Conservation (phyloP, 345 rosid species). For the Euphorbia tirucalli region DNA sequence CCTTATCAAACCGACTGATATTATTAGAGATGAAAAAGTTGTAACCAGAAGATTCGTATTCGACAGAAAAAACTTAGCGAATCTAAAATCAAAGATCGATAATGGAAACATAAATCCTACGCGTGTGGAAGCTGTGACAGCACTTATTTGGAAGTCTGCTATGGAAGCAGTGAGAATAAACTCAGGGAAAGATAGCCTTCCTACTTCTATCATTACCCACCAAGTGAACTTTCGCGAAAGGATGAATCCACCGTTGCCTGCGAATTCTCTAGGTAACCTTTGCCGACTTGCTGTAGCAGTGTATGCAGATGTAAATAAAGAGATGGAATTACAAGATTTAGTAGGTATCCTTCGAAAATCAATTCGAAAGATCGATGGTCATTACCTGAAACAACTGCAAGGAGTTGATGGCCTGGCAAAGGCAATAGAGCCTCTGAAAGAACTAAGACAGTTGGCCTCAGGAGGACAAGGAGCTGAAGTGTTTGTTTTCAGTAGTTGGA, state of each 20-base stretch:
- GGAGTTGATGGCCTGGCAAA: slow-evolving; percentile 8
- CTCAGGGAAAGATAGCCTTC: slow-evolving; percentile 3
- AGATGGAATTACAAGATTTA: slow-evolving; percentile 9
- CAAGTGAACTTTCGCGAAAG: slow-evolving; percentile 21
- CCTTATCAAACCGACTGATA: slow-evolving; percentile 7
- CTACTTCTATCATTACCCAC: slow-evolving; percentile 23
- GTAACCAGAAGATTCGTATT: neutral
- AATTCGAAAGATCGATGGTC: slow-evolving; percentile 8
- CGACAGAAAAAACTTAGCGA: slow-evolving; percentile 1
- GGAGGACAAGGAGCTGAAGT: slow-evolving; percentile 10
- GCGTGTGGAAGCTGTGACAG: slow-evolving; percentile 18
- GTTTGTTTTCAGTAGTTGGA: slow-evolving; percentile 13
- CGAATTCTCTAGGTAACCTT: slow-evolving; percentile 21
- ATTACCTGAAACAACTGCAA: slow-evolving; percentile 12
- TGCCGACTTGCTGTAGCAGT: slow-evolving; percentile 17
- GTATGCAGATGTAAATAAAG: neutral
- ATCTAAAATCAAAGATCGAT: neutral
- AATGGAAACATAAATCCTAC: slow-evolving; percentile 8
- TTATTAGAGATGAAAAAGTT: slow-evolving; percentile 2
- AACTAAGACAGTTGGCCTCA: neutral
- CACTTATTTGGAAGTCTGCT: slow-evolving; percentile 20
- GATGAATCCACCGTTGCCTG: slow-evolving; percentile 21
- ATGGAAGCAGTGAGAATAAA: slow-evolving; percentile 12
- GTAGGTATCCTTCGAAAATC: slow-evolving; percentile 8
- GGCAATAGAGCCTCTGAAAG: slow-evolving; percentile 7